Percentiles rank a stretch among this genome's conserved stretches.
Evolutionary conservation across 2,329 filamentous ascomycete species (phyloP).

Genomic region (Ramichloridium luteum): DNA sequence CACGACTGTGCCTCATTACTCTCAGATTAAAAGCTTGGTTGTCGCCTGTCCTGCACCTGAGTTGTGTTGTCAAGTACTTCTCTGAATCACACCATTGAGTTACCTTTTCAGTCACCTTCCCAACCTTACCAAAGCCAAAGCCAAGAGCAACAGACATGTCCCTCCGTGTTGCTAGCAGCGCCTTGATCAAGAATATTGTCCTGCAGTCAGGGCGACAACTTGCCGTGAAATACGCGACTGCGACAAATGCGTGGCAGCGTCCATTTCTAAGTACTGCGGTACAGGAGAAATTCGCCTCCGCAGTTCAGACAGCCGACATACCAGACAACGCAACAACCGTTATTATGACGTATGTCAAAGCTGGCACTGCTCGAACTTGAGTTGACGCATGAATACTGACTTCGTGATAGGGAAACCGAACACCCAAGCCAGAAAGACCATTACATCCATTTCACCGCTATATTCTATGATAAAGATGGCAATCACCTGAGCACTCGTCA

Average conservation of each 20-base stretch:
- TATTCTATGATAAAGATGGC: slow-evolving; percentile 3
- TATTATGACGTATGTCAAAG: slow-evolving; percentile 3
- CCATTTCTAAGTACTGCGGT: background rate
- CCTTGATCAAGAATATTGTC: background rate
- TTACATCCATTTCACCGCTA: slow-evolving; percentile 2
- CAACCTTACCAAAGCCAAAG: too few relatives aligned
- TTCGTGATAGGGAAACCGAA: slow-evolving; percentile 1
- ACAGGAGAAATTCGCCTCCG: background rate
- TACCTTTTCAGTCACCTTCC: too few relatives aligned
- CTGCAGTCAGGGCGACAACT: background rate
- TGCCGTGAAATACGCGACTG: background rate
- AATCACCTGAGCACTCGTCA: slow-evolving; percentile 3
- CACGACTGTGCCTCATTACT: too few relatives aligned
- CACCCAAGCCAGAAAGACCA: slow-evolving; percentile 4
- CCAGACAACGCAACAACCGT: slow-evolving; percentile 1
- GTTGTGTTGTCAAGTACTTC: too few relatives aligned
- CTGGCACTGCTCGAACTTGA: background rate
- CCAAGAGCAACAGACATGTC: background rate
- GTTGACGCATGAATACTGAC: slow-evolving; percentile 1
- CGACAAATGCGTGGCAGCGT: background rate
- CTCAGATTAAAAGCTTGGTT: too few relatives aligned
- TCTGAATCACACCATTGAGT: too few relatives aligned
- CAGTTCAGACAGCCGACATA: slow-evolving; percentile 4
- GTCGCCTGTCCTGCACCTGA: too few relatives aligned
- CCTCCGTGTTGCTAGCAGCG: background rate